Evolutionary conservation across 441 rosid species (phyloP).

Genomic region (Arabidopsis hybrid): DNA sequence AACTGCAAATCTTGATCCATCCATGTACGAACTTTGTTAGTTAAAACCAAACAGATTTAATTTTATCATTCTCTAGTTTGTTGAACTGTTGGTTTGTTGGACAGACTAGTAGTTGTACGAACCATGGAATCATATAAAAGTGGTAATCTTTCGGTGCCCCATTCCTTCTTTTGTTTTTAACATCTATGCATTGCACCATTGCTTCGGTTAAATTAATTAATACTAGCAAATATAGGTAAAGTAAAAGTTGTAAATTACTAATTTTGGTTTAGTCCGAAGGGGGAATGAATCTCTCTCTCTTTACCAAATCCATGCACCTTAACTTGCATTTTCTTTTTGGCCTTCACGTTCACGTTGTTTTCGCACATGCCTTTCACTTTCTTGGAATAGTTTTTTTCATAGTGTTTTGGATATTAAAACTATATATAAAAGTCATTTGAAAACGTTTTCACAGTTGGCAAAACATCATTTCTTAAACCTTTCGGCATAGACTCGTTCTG

Average conservation of each 20-base stretch:
- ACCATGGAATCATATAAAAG: constrained; percentile 2
- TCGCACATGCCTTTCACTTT: constrained; percentile 44
- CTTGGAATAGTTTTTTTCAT: constrained; percentile 11
- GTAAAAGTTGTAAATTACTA: constrained; percentile 21
- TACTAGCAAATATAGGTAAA: constrained; percentile 1
- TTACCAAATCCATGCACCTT: constrained; percentile 37
- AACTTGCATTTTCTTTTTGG: constrained; percentile 17
- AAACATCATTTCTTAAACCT: constrained; percentile 40
- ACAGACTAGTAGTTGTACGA: constrained; percentile 11
- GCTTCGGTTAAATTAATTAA: neutral
- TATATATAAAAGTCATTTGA: neutral
- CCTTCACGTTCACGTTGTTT: constrained; percentile 25
- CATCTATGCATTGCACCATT: constrained; percentile 9
- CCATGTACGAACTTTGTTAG: neutral
- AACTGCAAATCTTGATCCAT: neutral
- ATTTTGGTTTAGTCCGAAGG: constrained; percentile 35
- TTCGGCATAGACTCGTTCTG: constrained; percentile 40
- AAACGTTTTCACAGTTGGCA: constrained; percentile 40
- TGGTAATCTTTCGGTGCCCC: constrained; percentile 30
- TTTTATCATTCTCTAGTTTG: neutral
- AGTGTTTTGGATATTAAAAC: neutral
- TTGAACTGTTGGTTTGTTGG: neutral
- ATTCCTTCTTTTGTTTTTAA: neutral
- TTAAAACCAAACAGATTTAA: neutral
- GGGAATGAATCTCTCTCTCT: constrained; percentile 37